Base-by-base conservation (phyloP, 768 basidiomycete genomes). In the Sporobolomyces roseus region DNA sequence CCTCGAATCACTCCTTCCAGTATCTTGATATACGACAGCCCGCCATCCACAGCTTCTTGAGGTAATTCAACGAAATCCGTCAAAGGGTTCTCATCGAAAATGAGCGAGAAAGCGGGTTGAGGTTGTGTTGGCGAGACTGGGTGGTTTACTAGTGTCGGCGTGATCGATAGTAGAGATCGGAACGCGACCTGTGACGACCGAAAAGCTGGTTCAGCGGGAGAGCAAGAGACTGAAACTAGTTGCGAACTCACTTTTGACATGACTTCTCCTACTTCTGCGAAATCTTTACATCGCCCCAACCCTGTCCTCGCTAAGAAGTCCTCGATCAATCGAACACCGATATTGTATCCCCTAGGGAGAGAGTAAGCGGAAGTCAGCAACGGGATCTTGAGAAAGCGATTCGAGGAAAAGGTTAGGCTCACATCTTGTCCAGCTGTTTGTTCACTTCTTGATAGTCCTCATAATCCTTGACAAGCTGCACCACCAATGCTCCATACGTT, bases 401-500 rank as follows among this genome's bases (percentile, higher is more conserved):
- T 41, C 38, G 38, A 41, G 38, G 38, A 27, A 48, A 13, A 46
- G 51, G n/a, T 17, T 13, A 43, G 1, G 66, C 79, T 68, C 30
- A 81, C 82, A 83, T 83, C 81, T 93, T 94, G 75, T 99, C 94
- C 4, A 99, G 87, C 78, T 99, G 93, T 78, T 91, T 93, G 78
- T 82, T 82, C 54, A 82, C 81, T 78, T 94, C 91, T 19, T 84
- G 84, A 77, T 96, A 98, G 81, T 99, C 93, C 77, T 99, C 96
- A 76, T 97, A 98, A 79, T 99, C 96, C 77, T 98, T 96, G 70
- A 98, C 93, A 69, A 99, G 85, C 80, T 99, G 96, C 38, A 98
- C 92, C 54, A 99, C 96, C 58, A 98, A 85, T 29, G 93, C 93
- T 59, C 96, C 96, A 74, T 99, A 99, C 27, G 94, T 98, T 65